Base-by-base conservation (phyloP, 208 protist species). In the Crithidia mellificae region DNA sequence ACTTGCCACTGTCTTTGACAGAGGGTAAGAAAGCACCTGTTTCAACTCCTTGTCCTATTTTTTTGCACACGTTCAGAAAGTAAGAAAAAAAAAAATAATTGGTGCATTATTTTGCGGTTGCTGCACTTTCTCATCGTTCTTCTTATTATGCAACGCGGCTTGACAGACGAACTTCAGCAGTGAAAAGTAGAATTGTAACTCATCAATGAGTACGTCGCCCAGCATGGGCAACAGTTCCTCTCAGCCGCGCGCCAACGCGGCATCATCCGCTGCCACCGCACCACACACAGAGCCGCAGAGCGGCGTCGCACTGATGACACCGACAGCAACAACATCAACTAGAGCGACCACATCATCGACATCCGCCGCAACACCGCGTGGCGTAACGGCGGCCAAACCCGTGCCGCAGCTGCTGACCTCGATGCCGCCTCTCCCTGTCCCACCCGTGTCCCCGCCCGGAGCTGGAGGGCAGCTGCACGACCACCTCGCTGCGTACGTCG, bases 141-240 rank as follows among this genome's bases (percentile, higher is more conserved):
- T 38, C 11, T 11, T 38, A 11, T 38, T 38, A 11, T 38, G 34
- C 34, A 11, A 38, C 34, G 11, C 34, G 34, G 34, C n/a, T n/a
- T n/a, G n/a, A n/a, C n/a, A n/a, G n/a, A n/a, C n/a, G n/a, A n/a
- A n/a, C n/a, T n/a, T n/a, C n/a, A n/a, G n/a, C n/a, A n/a, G n/a
- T n/a, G n/a, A n/a, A 38, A 38, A 38, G 11, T 38, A 38, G 11
- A 38, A n/a, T n/a, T n/a, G 11, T 38, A 38, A 38, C 34, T 38
- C 34, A 38, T 62, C 25, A 19, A 47, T 63, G 44, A 63, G 57
- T 7, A 27, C 27, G 44, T 19, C 25, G 39, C 2, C 19, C 1
- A 51, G 20, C 43, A 63, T 63, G 57, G 57, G 57, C 29, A 63
- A 63, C 44, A 17, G 20, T 34, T 32, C 55, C 1, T 62, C 55